Conservation (phyloP, 129 eudicot species). For the Escallonia rubra region DNA sequence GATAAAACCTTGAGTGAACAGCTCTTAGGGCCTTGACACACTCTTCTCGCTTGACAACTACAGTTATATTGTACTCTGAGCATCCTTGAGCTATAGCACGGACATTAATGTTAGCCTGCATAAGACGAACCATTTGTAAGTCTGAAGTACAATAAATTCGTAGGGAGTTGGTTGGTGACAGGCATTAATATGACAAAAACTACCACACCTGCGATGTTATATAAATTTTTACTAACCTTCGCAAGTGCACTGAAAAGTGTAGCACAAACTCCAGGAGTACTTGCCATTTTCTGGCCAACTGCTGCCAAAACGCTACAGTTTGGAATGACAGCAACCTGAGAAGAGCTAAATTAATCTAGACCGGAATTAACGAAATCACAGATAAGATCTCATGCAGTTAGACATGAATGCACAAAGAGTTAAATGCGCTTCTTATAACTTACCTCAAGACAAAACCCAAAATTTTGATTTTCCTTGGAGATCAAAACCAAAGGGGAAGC, state of each 20-base stretch:
- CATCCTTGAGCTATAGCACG: constrained; percentile 99
- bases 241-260: constrained; percentile 94
- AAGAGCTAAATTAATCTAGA: constrained; percentile 3
- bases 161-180: no score
- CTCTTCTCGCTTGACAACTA: constrained; percentile 90
- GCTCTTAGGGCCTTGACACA: constrained; percentile 91
- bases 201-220: neutral
- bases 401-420: no score
- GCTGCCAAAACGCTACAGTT: constrained; percentile 97
- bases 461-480: no score
- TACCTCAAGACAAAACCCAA: no score
- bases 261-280: constrained; percentile 99
- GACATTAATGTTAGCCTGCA: constrained; percentile 91
- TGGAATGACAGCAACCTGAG: constrained; percentile 80
- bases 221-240: constrained; percentile 42
- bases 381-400: no score
- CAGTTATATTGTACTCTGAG: constrained; percentile 92
- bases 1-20: constrained; percentile 93
- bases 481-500: no score
- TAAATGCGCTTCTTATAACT: no score
- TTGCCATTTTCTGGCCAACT: constrained; percentile 99
- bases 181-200: no score
- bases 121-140: constrained; percentile 2
- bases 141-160: no score
- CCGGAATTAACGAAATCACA: neutral